These are phyloP conservation scores for Scorias spongiosa DNA, from an alignment of 2,329 filamentous ascomycete species.

Conservation along the genomic window DNA sequence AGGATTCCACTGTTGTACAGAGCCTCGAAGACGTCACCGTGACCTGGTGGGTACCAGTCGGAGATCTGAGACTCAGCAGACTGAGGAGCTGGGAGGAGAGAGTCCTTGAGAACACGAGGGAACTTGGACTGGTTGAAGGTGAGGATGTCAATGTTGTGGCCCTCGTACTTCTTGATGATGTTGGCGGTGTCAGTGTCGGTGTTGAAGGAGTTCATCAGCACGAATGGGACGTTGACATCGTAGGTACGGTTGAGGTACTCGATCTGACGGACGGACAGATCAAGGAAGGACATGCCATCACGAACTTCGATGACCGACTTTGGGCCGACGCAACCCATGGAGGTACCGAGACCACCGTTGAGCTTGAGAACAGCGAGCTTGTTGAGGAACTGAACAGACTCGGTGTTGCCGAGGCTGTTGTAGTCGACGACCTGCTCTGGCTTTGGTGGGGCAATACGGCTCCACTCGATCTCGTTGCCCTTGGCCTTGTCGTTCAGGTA, in stretches of 20 bases:
- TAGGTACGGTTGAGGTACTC: slow-evolving; percentile 98
- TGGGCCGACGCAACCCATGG: slow-evolving; percentile 97
- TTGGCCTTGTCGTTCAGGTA: slow-evolving; percentile 99
- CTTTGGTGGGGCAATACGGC: slow-evolving; percentile 86
- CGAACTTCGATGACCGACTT: slow-evolving; percentile 99
- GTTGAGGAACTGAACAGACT: slow-evolving; percentile 86
- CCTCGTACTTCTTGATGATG: slow-evolving; percentile 99
- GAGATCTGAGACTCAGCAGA: slow-evolving; percentile 70
- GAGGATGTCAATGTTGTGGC: slow-evolving; percentile 97
- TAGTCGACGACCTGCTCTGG: slow-evolving; percentile 92
- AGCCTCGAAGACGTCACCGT: slow-evolving; percentile 99
- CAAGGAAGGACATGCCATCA: slow-evolving; percentile 99
- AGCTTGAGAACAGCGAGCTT: slow-evolving; percentile 98
- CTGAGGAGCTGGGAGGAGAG: slow-evolving; percentile 89
- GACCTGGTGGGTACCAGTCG: slow-evolving; percentile 97
- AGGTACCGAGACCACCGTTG: slow-evolving; percentile 97
- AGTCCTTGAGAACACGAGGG: slow-evolving; percentile 96
- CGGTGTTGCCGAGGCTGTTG: slow-evolving; percentile 71
- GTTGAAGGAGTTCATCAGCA: slow-evolving; percentile 99
- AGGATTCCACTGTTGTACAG: slow-evolving; percentile 98
- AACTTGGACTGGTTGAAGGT: slow-evolving; percentile 99
- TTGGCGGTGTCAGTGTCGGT: slow-evolving; percentile 94
- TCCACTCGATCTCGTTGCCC: slow-evolving; percentile 92
- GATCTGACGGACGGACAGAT: slow-evolving; percentile 95
- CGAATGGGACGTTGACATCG: slow-evolving; percentile 90